Base-by-base conservation (phyloP, 2,329 filamentous ascomycete species). In the Penicillium sp. region DNA sequence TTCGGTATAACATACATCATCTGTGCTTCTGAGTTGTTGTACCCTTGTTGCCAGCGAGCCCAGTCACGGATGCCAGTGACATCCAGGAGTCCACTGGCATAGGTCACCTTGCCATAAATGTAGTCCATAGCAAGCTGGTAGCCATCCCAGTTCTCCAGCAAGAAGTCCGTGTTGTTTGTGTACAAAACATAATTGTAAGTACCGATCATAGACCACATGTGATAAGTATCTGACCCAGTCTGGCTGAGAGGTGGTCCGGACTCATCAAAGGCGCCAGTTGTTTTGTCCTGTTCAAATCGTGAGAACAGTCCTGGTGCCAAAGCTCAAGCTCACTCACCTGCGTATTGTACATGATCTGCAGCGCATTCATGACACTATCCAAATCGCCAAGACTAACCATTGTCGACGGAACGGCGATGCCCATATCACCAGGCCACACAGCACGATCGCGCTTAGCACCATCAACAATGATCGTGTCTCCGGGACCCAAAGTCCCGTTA, bases 171-270 rank as follows among this genome's bases (percentile, higher is more conserved):
- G 54, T 87, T 81, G 24, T 81, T 80, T 1, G 82, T 81, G 61
- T 79, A 86, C 2, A 85, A 73, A 45, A 84, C 76, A 62, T 86
- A 86, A 51, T 85, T 83, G 66, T 83, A 83, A 6, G 81, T 82
- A 2, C 83, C 82, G 44, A 87, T 82, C 69, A 87, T 78, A 1
- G 80, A 81, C 72, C 82, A 82, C 65, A 84, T 77, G 49, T 74
- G 72, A 54, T 74, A 74, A 8, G 72, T 74, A 37, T 74, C 72
- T 16, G 68, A 71, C 45, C 65, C 60, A 19, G 67, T 71, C 53
- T 71, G 70, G 37, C 68, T 70, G 21, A 74, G 62, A 16, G 71
- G 72, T 37, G 72, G 72, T 1, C 72, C 69, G 3, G 71, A 72
- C 55, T 74, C 72, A 37, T 68, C 68, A 53, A 75, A 74, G 5